Evolutionary conservation across 2,329 filamentous ascomycete species (phyloP), one percentile per base, ranked within the genome.

Genomic region (Pyrenophora graminea): DNA sequence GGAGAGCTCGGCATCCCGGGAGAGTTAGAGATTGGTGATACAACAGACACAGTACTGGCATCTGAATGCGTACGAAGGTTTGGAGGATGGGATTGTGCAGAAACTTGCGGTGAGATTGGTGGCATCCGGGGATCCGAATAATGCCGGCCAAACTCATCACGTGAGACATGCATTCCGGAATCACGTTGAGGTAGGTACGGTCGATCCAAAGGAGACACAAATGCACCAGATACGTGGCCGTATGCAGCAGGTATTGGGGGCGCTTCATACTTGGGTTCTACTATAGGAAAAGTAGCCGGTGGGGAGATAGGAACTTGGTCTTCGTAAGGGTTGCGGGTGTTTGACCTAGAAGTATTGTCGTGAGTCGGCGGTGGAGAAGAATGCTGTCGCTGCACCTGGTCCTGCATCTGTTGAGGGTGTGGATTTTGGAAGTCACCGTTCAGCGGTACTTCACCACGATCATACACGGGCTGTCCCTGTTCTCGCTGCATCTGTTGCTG

Each of bases 181-280:
- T 48, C 32, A 7, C 53, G 50, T 12, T 61, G 51, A 47, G 55
- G 30, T 10, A 54, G 38, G n/a, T 48, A 55, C 27, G 53, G 49
- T 27, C 53, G 52, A 10, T 61, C 57, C 12, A 49, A 44, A 19
- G 68, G 64, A 31, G 68, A 67, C 13, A 64, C 52, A 30, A 66
- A 72, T 4, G 66, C 64, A 18, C 69, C 66, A 37, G 60, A 63
- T 6, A 71, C 70, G 41, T 64, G 69, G 25, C 43, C 66, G 38
- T 73, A 73, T 9, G 70, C 69, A 17, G 66, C 67, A 27, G 70
- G 70, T 41, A 73, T 72, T 13, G 65, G 65, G 41, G 69, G 69
- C 3, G 69, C 70, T 15, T 73, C 69, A 39, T 73, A 72, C 27
- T 55, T 65, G 5, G 70, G 69, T 33, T 72, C 70, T 17, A 42